These are phyloP conservation scores for Aspergillus heteromorphus DNA, from an alignment of 495 filamentous ascomycete genomes.

Conservation along the genomic window DNA sequence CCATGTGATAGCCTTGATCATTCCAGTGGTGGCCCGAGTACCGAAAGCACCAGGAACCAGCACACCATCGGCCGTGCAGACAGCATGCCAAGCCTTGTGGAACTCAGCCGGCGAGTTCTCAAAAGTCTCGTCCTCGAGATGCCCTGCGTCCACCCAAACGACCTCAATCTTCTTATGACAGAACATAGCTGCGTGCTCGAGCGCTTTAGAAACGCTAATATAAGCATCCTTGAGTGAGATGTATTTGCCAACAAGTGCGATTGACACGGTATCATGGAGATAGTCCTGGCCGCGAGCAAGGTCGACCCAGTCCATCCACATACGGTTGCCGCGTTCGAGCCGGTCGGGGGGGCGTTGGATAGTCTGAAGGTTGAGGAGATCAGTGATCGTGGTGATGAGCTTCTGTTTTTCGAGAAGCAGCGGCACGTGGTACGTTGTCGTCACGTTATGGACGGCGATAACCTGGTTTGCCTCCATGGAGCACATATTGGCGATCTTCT, in stretches of 20 bases:
- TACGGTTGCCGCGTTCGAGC: slow-evolving; percentile 51
- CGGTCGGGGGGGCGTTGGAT: slow-evolving; percentile 38
- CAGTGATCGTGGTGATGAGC: slow-evolving; percentile 56
- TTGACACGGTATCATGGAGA: slow-evolving; percentile 62
- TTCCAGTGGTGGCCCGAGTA: slow-evolving; percentile 72
- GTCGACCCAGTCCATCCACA: slow-evolving; percentile 71
- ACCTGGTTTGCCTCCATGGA: slow-evolving; percentile 78
- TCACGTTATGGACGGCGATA: slow-evolving; percentile 77
- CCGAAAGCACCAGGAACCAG: slow-evolving; percentile 74
- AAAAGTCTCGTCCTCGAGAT: slow-evolving; percentile 62
- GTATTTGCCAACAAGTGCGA: slow-evolving; percentile 93
- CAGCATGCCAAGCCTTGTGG: slow-evolving; percentile 82
- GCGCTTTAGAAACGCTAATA: slow-evolving; percentile 70
- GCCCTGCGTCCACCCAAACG: slow-evolving; percentile 75
- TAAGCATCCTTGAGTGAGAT: slow-evolving; percentile 77
- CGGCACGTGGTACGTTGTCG: slow-evolving; percentile 87
- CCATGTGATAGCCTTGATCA: slow-evolving; percentile 79
- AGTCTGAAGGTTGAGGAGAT: slow-evolving; percentile 46
- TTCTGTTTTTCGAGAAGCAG: slow-evolving; percentile 78
- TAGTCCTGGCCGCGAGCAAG: slow-evolving; percentile 59
- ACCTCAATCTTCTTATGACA: slow-evolving; percentile 75
- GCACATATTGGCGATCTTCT: slow-evolving; percentile 85
- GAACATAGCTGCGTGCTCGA: slow-evolving; percentile 89
- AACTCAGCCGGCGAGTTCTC: slow-evolving; percentile 61
- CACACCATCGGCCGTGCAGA: slow-evolving; percentile 64